Evolutionary conservation across 768 basidiomycete genomes (phyloP).

Genomic region (Tricholoma matsutake): DNA sequence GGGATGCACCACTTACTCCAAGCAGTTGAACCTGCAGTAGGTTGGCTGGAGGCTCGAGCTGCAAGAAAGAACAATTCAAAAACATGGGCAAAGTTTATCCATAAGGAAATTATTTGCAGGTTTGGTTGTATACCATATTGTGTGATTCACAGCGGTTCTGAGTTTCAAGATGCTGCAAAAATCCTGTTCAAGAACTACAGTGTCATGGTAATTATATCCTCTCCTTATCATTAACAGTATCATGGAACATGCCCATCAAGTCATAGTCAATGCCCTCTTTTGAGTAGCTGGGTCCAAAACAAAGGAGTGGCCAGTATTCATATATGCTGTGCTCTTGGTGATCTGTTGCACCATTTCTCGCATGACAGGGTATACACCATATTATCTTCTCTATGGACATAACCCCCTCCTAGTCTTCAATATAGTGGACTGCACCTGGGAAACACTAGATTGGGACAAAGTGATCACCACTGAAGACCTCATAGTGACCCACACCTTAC

Average conservation of each 20-base stretch:
- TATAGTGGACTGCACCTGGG: slow-evolving; percentile 29
- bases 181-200: slow-evolving; percentile 19
- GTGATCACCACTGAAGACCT: slow-evolving; percentile 22
- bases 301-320: slow-evolving; percentile 23
- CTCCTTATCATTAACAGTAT: slow-evolving; percentile 32
- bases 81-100: too few species aligned
- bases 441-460: background rate
- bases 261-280: slow-evolving; percentile 20
- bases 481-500: slow-evolving; percentile 10
- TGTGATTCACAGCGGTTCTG: background rate
- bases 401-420: slow-evolving; percentile 2
- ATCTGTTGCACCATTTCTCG: slow-evolving; percentile 8
- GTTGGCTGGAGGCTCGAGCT: slow-evolving; percentile 24
- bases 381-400: slow-evolving; percentile 16
- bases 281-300: too few species aligned
- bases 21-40: slow-evolving; percentile 21
- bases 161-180: background rate
- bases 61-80: background rate
- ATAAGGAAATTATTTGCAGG: too few species aligned
- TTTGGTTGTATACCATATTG: background rate
- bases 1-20: slow-evolving; percentile 17
- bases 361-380: slow-evolving; percentile 14
- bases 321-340: slow-evolving; percentile 22
- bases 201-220: slow-evolving; percentile 22
- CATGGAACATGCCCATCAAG: slow-evolving; percentile 27